These are phyloP conservation scores for Vitis rupestris DNA, from an alignment of 164 flowering plant species.

Conservation along the genomic window DNA sequence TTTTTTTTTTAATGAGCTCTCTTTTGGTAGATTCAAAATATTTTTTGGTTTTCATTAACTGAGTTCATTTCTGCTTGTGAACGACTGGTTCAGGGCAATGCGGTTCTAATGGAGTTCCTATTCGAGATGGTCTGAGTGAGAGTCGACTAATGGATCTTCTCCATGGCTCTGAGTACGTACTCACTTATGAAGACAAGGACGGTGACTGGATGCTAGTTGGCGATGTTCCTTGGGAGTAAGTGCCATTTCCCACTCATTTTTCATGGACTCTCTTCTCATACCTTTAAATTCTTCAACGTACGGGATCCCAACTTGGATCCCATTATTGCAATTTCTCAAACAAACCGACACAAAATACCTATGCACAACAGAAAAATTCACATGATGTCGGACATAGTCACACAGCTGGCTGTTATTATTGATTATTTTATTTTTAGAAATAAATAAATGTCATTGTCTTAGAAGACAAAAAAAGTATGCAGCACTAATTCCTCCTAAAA, in stretches of 20 bases:
- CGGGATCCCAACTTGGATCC: too few relatives aligned
- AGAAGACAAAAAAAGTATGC: too few relatives aligned
- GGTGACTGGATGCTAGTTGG: slow-evolving; percentile 97
- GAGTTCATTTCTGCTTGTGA: slow-evolving; percentile 4
- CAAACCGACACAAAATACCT: too few relatives aligned
- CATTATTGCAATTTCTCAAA: too few relatives aligned
- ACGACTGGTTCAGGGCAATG: slow-evolving; percentile 49
- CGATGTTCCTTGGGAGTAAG: slow-evolving; percentile 96
- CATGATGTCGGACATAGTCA: too few relatives aligned
- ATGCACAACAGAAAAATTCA: too few relatives aligned
- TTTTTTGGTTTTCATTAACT: too few relatives aligned
- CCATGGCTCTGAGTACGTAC: slow-evolving; percentile 82
- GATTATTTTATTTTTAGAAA: not conserved
- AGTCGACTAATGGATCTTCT: slow-evolving; percentile 68
- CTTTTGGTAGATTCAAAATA: too few relatives aligned
- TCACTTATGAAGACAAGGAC: slow-evolving; percentile 85
- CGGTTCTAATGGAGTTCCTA: slow-evolving; percentile 48
- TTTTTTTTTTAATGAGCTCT: too few relatives aligned
- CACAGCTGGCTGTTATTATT: too few relatives aligned
- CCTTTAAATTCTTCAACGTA: not conserved
- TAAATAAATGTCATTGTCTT: too few relatives aligned
- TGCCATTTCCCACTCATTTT: slow-evolving; percentile 5
- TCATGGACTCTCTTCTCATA: not conserved
- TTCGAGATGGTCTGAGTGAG: slow-evolving; percentile 51
- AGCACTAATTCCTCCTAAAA: not conserved